A percentile compares a stretch with the other conserved stretches of the same genome.
Evolutionary conservation across 2,329 filamentous ascomycete genomes (phyloP).

Genomic region (Didymella segeticola): DNA sequence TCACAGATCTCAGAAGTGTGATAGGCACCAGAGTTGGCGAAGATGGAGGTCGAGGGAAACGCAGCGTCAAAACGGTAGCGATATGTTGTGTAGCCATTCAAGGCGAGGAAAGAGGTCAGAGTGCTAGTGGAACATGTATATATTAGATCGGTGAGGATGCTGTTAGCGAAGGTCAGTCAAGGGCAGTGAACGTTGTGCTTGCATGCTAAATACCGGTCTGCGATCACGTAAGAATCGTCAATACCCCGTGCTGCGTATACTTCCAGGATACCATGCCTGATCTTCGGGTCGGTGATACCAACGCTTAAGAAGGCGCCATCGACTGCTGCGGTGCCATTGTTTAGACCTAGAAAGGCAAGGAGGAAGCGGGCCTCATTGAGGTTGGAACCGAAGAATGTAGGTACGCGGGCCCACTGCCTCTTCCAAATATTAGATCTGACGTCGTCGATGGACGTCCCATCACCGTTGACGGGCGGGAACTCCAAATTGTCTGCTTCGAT

Average conservation of each 20-base stretch:
- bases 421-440: constrained; percentile 16
- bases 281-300: constrained; percentile 8
- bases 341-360: constrained; percentile 8
- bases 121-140: constrained; percentile 18
- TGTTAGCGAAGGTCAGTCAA: background rate
- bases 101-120: constrained; percentile 14
- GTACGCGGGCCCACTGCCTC: constrained; percentile 15
- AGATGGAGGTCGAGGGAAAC: constrained; percentile 18
- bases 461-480: constrained; percentile 21
- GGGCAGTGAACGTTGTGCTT: too few relatives aligned
- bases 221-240: constrained; percentile 2
- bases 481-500: constrained; percentile 15
- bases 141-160: constrained; percentile 13
- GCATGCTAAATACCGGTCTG: constrained; percentile 2
- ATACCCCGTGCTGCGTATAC: constrained; percentile 8
- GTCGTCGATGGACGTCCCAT: constrained; percentile 15
- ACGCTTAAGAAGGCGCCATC: constrained; percentile 2
- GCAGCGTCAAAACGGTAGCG: constrained; percentile 26
- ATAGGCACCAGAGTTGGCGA: constrained; percentile 23
- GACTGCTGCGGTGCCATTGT: constrained; percentile 10
- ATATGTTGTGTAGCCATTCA: constrained; percentile 21
- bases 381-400: constrained; percentile 17
- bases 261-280: constrained; percentile 6
- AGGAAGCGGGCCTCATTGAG: constrained; percentile 21
- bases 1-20: constrained; percentile 30